A percentile compares a stretch with the other conserved stretches of the same genome.
Conservation (phyloP, 2,329 filamentous ascomycete species). For the Hypoxylon sp. region DNA sequence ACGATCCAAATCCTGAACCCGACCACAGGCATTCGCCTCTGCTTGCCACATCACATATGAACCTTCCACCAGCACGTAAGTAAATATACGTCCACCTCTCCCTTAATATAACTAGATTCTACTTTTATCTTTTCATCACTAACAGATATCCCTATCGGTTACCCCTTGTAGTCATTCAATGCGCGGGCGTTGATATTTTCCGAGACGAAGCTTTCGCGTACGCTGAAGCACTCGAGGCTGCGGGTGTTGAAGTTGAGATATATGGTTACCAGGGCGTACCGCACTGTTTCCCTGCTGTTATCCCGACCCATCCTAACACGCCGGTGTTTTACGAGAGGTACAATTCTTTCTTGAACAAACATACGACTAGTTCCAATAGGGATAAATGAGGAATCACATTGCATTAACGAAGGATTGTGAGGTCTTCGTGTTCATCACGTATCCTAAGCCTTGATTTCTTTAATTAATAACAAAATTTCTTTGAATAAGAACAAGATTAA, state of each 20-base stretch:
- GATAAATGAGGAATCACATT: background rate
- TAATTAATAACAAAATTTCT: background rate
- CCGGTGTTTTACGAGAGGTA: slow-evolving; percentile 43
- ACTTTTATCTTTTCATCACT: background rate
- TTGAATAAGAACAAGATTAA: background rate
- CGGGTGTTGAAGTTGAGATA: slow-evolving; percentile 55
- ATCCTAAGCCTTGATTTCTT: background rate
- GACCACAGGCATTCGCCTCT: slow-evolving; percentile 55
- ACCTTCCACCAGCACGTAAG: slow-evolving; percentile 56
- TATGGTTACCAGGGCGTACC: slow-evolving; percentile 56
- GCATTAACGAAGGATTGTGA: background rate
- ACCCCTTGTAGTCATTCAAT: slow-evolving; percentile 54
- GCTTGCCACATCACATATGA: slow-evolving; percentile 53
- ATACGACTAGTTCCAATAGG: slow-evolving; percentile 8
- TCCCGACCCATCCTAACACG: slow-evolving; percentile 39
- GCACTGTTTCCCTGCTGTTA: slow-evolving; percentile 54
- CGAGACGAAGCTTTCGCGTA: slow-evolving; percentile 59
- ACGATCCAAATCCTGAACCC: slow-evolving; percentile 40
- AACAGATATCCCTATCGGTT: slow-evolving; percentile 19
- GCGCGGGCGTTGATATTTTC: slow-evolving; percentile 56
- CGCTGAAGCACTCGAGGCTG: slow-evolving; percentile 55
- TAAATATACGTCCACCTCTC: background rate
- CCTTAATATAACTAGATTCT: background rate
- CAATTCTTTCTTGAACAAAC: slow-evolving; percentile 39
- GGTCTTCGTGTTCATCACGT: background rate